phyloP scores from a whole-genome alignment of 225 moss, liverwort and hornwort species.

The Pleurozium schreberi region DNA sequence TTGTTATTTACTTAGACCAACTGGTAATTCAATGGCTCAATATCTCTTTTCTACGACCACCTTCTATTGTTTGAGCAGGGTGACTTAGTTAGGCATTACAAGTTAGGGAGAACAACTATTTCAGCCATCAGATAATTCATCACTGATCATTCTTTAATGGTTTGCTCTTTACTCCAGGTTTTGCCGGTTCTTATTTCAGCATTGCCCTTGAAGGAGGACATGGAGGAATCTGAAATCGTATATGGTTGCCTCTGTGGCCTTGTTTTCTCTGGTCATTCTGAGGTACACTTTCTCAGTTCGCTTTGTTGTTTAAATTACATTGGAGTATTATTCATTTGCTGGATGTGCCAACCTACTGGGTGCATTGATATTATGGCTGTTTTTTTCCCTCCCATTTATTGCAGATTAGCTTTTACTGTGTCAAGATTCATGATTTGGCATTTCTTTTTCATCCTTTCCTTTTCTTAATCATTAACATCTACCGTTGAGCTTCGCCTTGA shows the following conservation, averaged over 20 bases:
- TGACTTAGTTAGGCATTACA: background rate
- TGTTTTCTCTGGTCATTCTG: conserved; percentile 61
- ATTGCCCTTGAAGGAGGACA: conserved; percentile 87
- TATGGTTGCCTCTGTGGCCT: conserved; percentile 85
- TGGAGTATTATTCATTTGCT: background rate
- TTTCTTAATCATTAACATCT: background rate
- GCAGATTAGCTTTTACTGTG: background rate
- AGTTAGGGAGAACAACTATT: background rate
- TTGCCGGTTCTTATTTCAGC: conserved; percentile 73
- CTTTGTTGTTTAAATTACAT: background rate
- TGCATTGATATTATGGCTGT: background rate
- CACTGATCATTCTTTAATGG: background rate
- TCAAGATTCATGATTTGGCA: background rate
- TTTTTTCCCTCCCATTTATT: background rate
- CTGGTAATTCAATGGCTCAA: background rate
- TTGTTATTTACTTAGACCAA: background rate
- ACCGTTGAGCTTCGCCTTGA: background rate
- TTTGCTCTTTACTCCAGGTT: conserved; percentile 33
- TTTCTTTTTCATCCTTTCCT: background rate
- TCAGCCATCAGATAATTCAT: background rate
- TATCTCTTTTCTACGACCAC: background rate
- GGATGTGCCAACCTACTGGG: background rate
- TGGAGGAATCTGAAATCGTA: conserved; percentile 88
- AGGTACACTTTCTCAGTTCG: conserved; percentile 22
- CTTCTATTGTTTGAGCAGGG: background rate